A percentile compares a stretch with the other conserved stretches of the same genome.
Evolutionary conservation across 257 asterid species (phyloP).

Genomic region (Paraleonurus japonicus): DNA sequence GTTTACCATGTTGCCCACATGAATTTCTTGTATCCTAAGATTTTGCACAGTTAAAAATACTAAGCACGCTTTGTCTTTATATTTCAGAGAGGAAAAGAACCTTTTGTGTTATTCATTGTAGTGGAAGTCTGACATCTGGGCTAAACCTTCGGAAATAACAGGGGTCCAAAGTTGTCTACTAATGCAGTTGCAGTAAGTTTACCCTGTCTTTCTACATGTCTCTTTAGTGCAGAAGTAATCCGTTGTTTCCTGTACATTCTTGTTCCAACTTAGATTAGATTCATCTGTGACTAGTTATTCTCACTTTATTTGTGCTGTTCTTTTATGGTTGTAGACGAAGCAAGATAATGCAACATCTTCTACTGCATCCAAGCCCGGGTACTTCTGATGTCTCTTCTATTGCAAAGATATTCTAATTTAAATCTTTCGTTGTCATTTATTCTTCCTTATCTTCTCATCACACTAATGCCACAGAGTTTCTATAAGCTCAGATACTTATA

Average conservation of each 20-base stretch:
- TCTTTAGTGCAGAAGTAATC: not conserved
- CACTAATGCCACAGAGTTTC: not conserved
- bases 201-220: not conserved
- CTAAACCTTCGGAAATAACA: constrained; percentile 28
- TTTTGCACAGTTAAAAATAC: not conserved
- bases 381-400: constrained; percentile 26
- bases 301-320: constrained; percentile 11
- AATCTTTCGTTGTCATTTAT: not conserved
- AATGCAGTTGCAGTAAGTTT: constrained; percentile 61
- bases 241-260: constrained; percentile 1
- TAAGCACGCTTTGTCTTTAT: not conserved
- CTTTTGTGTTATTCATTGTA: constrained; percentile 32
- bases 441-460: not conserved
- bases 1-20: not conserved
- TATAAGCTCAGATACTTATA: not conserved
- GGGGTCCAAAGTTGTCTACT: constrained; percentile 36
- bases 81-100: constrained; percentile 50
- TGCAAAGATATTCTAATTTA: not conserved
- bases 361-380: constrained; percentile 65
- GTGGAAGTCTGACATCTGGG: constrained; percentile 39
- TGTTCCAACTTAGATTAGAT: not conserved
- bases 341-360: constrained; percentile 43
- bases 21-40: not conserved
- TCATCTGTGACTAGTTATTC: not conserved
- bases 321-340: constrained; percentile 38